These are phyloP conservation scores for Epichloe scottii DNA, from an alignment of 2,329 filamentous ascomycete species.

Conservation along the genomic window DNA sequence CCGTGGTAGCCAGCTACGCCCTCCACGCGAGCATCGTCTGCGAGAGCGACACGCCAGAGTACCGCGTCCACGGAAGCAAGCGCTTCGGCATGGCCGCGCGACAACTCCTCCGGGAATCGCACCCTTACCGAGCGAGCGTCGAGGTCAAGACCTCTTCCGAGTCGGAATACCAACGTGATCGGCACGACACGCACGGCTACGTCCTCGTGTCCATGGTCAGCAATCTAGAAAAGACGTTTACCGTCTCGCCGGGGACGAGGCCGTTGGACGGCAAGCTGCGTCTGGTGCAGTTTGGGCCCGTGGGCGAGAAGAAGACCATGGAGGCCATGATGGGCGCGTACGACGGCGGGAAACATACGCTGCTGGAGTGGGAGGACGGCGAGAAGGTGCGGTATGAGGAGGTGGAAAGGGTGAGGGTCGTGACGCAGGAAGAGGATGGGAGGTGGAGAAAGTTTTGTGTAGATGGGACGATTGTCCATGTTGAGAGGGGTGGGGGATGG, in stretches of 20 bases:
- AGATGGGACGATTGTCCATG: constrained; percentile 75
- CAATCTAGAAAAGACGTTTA: constrained; percentile 69
- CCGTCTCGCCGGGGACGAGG: constrained; percentile 60
- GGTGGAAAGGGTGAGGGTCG: constrained; percentile 54
- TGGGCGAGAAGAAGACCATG: constrained; percentile 56
- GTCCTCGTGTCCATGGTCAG: constrained; percentile 65
- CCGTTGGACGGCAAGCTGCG: constrained; percentile 60
- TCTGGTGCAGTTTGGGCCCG: constrained; percentile 62
- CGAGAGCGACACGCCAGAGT: constrained; percentile 76
- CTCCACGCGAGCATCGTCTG: constrained; percentile 82
- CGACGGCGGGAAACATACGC: constrained; percentile 41
- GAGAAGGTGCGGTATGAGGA: constrained; percentile 59
- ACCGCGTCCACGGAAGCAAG: constrained; percentile 62
- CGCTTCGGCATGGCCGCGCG: constrained; percentile 78
- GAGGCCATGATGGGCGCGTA: constrained; percentile 60
- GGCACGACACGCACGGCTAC: constrained; percentile 53
- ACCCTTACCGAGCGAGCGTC: constrained; percentile 36
- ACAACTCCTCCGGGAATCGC: constrained; percentile 49
- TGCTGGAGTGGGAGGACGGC: constrained; percentile 36
- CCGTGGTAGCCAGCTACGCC: constrained; percentile 81
- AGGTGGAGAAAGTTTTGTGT: constrained; percentile 79
- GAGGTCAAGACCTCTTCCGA: constrained; percentile 14
- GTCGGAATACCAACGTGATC: constrained; percentile 12
- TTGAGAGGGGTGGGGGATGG: constrained; percentile 60
- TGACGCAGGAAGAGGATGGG: constrained; percentile 45